Conservation (phyloP, 2,329 filamentous ascomycete genomes). For the Curvularia spicifera region DNA sequence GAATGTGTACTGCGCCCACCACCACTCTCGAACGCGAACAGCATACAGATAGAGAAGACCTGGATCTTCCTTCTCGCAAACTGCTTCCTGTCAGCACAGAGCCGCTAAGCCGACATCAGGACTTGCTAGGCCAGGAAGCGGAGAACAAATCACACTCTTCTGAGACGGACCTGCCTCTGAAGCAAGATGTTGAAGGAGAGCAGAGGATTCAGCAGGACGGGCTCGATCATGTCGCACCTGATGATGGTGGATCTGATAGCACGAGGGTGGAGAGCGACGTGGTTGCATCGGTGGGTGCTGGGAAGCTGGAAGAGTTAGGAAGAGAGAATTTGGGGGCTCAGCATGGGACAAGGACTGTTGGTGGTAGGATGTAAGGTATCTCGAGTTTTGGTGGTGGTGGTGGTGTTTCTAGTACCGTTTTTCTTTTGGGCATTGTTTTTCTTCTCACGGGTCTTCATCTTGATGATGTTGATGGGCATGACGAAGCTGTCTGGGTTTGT, state of each 20-base stretch:
- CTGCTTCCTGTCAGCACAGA: background rate
- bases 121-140: background rate
- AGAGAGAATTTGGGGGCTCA: conserved; percentile 1
- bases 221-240: background rate
- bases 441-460: background rate
- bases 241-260: conserved; percentile 17
- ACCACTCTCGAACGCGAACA: conserved; percentile 15
- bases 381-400: background rate
- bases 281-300: conserved; percentile 4
- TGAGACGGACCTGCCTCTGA: background rate
- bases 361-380: background rate
- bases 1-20: conserved; percentile 31
- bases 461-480: background rate
- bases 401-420: background rate
- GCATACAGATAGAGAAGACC: conserved; percentile 3
- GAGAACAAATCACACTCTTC: background rate
- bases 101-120: background rate
- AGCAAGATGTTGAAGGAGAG: background rate
- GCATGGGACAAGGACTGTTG: background rate
- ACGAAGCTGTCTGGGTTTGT: background rate
- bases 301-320: background rate
- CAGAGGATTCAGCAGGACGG: background rate
- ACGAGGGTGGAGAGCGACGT: conserved; percentile 18
- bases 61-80: conserved; percentile 7
- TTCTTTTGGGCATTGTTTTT: background rate